Evolutionary conservation across 2,329 filamentous ascomycete species (phyloP).

Genomic region (Pyrenochaeta sp.): DNA sequence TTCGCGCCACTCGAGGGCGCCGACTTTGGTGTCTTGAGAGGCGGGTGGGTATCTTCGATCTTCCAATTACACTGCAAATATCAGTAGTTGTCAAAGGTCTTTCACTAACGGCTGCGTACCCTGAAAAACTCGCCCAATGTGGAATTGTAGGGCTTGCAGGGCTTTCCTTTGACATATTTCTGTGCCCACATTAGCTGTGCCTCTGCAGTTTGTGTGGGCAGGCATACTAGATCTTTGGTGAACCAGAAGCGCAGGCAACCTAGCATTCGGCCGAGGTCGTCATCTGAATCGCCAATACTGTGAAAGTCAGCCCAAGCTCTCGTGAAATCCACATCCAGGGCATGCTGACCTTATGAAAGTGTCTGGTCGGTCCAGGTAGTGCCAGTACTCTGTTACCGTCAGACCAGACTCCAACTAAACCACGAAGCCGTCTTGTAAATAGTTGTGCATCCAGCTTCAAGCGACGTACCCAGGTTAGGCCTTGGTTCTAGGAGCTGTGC

Average conservation of each 20-base stretch:
- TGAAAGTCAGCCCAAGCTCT: conserved; percentile 47
- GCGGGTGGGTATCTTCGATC: conserved; percentile 78
- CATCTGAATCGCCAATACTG: conserved; percentile 86
- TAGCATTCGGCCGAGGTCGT: conserved; percentile 91
- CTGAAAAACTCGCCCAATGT: conserved; percentile 97
- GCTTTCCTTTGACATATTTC: conserved; percentile 98
- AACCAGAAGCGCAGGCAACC: conserved; percentile 97
- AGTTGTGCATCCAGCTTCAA: background rate
- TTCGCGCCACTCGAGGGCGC: conserved; percentile 45
- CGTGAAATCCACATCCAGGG: background rate
- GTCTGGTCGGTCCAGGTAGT: conserved; percentile 94
- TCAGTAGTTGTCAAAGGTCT: conserved; percentile 19
- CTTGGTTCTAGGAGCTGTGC: conserved; percentile 95
- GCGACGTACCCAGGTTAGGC: conserved; percentile 78
- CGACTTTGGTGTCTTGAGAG: conserved; percentile 59
- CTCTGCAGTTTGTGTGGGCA: conserved; percentile 1
- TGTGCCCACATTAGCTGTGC: conserved; percentile 44
- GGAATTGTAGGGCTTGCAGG: conserved; percentile 99
- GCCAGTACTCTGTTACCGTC: conserved; percentile 83
- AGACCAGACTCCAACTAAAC: conserved; percentile 23
- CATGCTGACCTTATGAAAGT: conserved; percentile 73
- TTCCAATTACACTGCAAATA: conserved; percentile 86
- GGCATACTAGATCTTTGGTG: conserved; percentile 83
- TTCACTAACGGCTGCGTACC: conserved; percentile 58
- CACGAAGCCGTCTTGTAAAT: background rate